Percentiles rank a stretch among this genome's conserved stretches.
Evolutionary conservation across 2,329 filamentous ascomycete genomes (phyloP).

Genomic region (Aureobasidium sp.): DNA sequence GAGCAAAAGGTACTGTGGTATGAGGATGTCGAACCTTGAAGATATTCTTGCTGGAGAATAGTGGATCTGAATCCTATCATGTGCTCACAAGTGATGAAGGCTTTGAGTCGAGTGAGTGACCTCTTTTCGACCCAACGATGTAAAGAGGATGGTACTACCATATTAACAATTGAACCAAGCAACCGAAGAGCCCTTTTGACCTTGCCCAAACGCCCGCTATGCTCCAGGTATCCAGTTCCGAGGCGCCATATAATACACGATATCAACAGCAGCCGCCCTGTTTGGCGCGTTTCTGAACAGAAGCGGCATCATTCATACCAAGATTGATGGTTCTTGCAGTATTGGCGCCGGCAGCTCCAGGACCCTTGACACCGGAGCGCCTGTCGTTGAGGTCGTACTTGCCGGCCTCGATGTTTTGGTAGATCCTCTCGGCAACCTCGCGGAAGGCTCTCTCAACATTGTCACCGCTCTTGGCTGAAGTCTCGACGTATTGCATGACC

Average conservation of each 20-base stretch:
- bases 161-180: neutral
- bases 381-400: constrained; percentile 92
- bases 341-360: constrained; percentile 42
- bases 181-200: neutral
- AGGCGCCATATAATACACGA: neutral
- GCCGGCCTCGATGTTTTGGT: constrained; percentile 91
- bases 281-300: constrained; percentile 25
- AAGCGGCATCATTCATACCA: constrained; percentile 35
- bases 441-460: constrained; percentile 91
- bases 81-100: too few species aligned
- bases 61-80: too few species aligned
- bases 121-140: too few species aligned
- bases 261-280: constrained; percentile 27
- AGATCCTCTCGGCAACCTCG: constrained; percentile 89
- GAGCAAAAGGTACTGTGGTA: too few species aligned
- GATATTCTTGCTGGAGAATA: too few species aligned
- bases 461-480: constrained; percentile 89
- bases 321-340: constrained; percentile 38
- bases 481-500: constrained; percentile 91
- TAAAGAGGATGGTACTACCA: neutral
- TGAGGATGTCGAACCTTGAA: too few species aligned
- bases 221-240: neutral
- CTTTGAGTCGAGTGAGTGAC: neutral
- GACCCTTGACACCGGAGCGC: constrained; percentile 80
- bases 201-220: constrained; percentile 13